Evolutionary conservation across 371 early-diverging fungal genomes (phyloP).

Genomic region (Rhizopus stolonifer): DNA sequence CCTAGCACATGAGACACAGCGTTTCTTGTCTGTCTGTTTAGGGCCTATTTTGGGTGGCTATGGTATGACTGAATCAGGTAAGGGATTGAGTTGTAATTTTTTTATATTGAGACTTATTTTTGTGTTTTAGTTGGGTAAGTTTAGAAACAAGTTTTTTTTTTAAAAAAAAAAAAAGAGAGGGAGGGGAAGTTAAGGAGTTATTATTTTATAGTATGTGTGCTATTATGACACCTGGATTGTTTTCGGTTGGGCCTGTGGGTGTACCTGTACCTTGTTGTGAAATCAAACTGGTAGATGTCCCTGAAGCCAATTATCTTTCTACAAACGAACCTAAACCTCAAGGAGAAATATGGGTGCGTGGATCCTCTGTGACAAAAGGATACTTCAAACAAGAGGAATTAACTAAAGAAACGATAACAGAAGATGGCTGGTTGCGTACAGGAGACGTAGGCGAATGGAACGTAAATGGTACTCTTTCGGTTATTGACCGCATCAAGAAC

Average conservation of each 20-base stretch:
- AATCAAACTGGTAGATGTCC: conserved; percentile 88
- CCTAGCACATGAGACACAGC: conserved; percentile 66
- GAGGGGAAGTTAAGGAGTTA: conserved; percentile 7
- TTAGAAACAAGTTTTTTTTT: not conserved
- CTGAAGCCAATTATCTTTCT: conserved; percentile 75
- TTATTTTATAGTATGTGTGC: conserved; percentile 59
- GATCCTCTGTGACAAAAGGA: conserved; percentile 64
- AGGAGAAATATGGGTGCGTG: conserved; percentile 88
- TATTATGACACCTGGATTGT: conserved; percentile 62
- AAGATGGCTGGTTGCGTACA: conserved; percentile 88
- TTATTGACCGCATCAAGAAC: conserved; percentile 84
- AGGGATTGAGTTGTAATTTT: not conserved
- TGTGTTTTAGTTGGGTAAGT: conserved; percentile 9
- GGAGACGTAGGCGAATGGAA: conserved; percentile 90
- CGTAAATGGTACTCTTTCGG: conserved; percentile 59
- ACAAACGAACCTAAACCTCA: conserved; percentile 68
- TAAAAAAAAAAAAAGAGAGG: not conserved
- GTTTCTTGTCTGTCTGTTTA: conserved; percentile 67
- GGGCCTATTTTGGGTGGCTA: conserved; percentile 77
- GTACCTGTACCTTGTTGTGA: conserved; percentile 81
- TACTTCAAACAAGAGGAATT: conserved; percentile 71
- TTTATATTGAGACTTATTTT: not conserved
- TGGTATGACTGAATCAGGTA: conserved; percentile 47
- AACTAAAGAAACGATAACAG: conserved; percentile 71
- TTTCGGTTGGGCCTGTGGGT: conserved; percentile 72